Evolutionary conservation across 2,329 filamentous ascomycete genomes (phyloP).

Genomic region (Plenodomus biglobosus): DNA sequence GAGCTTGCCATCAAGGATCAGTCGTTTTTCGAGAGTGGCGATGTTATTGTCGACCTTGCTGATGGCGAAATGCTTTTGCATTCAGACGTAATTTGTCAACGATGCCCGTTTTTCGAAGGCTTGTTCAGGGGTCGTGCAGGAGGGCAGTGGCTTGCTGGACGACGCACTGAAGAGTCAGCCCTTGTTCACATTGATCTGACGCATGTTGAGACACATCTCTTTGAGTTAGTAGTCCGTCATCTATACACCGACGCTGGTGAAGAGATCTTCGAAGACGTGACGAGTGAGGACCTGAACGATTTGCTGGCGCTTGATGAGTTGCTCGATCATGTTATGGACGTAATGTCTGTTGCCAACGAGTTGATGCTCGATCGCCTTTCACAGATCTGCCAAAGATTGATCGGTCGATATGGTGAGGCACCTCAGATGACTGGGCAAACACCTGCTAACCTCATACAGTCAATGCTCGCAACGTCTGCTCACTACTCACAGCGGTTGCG

Average conservation of each 20-base stretch:
- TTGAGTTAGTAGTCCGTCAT: slow-evolving; percentile 75
- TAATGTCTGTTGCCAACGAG: slow-evolving; percentile 88
- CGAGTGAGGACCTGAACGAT: slow-evolving; percentile 58
- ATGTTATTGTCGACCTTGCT: slow-evolving; percentile 77
- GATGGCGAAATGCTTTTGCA: slow-evolving; percentile 72
- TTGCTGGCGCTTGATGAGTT: slow-evolving; percentile 69
- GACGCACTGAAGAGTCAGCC: slow-evolving; percentile 57
- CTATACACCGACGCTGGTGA: slow-evolving; percentile 81
- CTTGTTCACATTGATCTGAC: slow-evolving; percentile 74
- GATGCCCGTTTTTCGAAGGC: slow-evolving; percentile 90
- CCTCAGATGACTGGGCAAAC: slow-evolving; percentile 15
- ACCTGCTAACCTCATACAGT: slow-evolving; percentile 21
- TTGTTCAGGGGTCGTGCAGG: slow-evolving; percentile 85
- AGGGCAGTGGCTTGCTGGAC: slow-evolving; percentile 78
- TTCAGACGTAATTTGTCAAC: slow-evolving; percentile 74
- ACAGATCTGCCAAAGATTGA: slow-evolving; percentile 81
- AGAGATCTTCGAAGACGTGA: slow-evolving; percentile 78
- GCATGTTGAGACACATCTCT: slow-evolving; percentile 73
- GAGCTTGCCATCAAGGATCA: slow-evolving; percentile 67
- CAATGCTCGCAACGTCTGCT: slow-evolving; percentile 72
- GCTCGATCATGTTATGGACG: slow-evolving; percentile 84
- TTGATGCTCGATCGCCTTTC: slow-evolving; percentile 91
- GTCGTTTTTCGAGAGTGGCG: slow-evolving; percentile 74
- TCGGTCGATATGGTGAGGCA: slow-evolving; percentile 71
- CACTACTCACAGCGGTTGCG: slow-evolving; percentile 81